A percentile compares a stretch with the other conserved stretches of the same genome.
phyloP scores from a whole-genome alignment of 257 asterid genomes.

The Perilla frutescens region DNA sequence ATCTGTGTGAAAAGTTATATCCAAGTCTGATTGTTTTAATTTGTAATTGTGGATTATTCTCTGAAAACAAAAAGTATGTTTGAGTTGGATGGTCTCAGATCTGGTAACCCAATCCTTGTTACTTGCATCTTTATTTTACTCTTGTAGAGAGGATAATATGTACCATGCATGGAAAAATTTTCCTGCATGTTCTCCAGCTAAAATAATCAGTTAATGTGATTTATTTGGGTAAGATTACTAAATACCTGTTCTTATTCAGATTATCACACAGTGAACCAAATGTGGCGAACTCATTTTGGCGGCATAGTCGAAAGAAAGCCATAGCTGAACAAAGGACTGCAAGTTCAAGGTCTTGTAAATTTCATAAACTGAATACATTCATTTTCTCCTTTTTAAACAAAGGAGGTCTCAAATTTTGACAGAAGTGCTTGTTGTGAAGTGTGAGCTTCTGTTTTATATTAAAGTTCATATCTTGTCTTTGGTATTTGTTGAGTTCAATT shows the following conservation, averaged over 20 bases:
- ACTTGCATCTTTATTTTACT: constrained; percentile 20
- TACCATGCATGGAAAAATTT: background rate
- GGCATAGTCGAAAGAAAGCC: no score
- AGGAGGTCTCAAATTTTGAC: no score
- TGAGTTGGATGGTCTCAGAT: constrained; percentile 9
- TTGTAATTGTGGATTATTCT: constrained; percentile 4
- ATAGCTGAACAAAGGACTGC: no score
- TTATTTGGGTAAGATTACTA: constrained; percentile 31
- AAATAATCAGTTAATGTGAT: constrained; percentile 10
- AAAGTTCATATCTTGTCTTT: no score
- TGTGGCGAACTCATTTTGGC: no score
- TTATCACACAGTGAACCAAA: no score
- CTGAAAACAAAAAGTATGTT: constrained; percentile 5
- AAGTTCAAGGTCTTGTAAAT: no score
- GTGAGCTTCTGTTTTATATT: no score
- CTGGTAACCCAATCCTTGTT: constrained; percentile 24
- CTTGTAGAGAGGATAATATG: constrained; percentile 7
- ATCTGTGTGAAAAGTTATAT: constrained; percentile 27
- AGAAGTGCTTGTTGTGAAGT: no score
- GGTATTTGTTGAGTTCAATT: no score
- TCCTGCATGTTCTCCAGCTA: constrained; percentile 4
- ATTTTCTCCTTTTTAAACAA: no score
- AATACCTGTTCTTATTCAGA: background rate
- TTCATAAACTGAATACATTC: no score
- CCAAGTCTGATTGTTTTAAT: background rate